Evolutionary conservation across 352 stramenopile genomes (phyloP), one percentile per base, ranked within the genome.

Genomic region (Phytophthora syringae): DNA sequence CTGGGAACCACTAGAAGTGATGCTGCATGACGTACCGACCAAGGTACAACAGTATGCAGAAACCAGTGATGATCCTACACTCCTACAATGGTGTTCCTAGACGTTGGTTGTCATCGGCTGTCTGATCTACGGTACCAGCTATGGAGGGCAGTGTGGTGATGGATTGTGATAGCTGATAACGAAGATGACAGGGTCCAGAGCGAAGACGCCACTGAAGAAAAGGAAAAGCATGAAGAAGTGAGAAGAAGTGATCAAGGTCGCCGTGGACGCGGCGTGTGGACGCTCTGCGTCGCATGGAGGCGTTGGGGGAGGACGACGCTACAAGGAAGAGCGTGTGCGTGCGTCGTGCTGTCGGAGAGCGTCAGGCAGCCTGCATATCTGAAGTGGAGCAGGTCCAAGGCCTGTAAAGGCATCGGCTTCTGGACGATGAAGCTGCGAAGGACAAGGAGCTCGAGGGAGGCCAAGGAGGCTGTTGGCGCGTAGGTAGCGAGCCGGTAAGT

Each of bases 1-100:
- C 2, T 67, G 60, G 50, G 45, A 53, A 28, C 50, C 50, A 21
- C 12, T 64, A 1, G 20, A 28, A 7, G 39, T 50, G n/a, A 52
- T 51, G 39, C 39, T 43, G 0, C 39, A 60, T 1, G 40, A 60
- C 15, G 39, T 60, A 7, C 27, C 52, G 9, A 20, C 30, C 25
- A 60, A 60, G 39, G 52, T 60, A 2, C 22, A 10, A 3, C 37
- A 45, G 25, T 60, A n/a, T n/a, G n/a, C n/a, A n/a, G n/a, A n/a
- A n/a, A n/a, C n/a, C n/a, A n/a, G n/a, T n/a, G n/a, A n/a, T n/a
- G n/a, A n/a, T n/a, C n/a, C n/a, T n/a, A n/a, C n/a, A n/a, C n/a
- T n/a, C n/a, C n/a, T n/a, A n/a, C n/a, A n/a, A n/a, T n/a, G n/a
- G n/a, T n/a, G n/a, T n/a, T n/a, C n/a, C n/a, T n/a, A n/a, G n/a